phyloP scores from a whole-genome alignment of 805 yeast genomes.

The Metschnikowia peoriensis region DNA sequence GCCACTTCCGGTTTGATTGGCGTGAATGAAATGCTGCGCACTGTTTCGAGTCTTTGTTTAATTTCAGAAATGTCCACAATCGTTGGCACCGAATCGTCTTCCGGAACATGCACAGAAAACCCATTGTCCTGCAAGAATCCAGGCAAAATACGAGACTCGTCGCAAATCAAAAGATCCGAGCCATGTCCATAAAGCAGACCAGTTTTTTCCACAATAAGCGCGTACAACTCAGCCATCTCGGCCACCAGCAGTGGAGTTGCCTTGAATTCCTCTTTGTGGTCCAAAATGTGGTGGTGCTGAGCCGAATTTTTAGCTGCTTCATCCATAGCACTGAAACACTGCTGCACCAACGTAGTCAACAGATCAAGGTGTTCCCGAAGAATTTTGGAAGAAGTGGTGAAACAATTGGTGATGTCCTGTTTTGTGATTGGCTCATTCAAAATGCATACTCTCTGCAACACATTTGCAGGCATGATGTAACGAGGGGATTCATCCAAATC shows the following conservation, averaged over 20 bases:
- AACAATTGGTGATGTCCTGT: conserved; percentile 4
- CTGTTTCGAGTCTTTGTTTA: conserved; percentile 1
- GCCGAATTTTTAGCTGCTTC: not conserved
- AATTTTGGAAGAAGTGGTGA: conserved; percentile 5
- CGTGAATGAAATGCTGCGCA: not conserved
- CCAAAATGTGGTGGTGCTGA: not conserved
- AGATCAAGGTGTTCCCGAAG: conserved; percentile 55
- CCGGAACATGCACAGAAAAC: conserved; percentile 10
- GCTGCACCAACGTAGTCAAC: conserved; percentile 56
- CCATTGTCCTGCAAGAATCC: not conserved
- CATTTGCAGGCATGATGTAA: conserved; percentile 79
- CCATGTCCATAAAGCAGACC: not conserved
- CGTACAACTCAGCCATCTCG: not conserved
- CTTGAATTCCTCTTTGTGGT: not conserved
- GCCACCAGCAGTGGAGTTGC: not conserved
- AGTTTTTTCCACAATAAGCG: conserved; percentile 1
- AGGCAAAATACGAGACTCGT: conserved; percentile 2
- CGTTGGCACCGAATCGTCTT: conserved; percentile 22
- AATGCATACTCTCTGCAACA: conserved; percentile 60
- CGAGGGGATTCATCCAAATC: conserved; percentile 79
- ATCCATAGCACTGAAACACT: conserved; percentile 24
- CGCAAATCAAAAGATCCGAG: not conserved
- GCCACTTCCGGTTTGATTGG: not conserved
- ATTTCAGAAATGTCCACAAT: not conserved
- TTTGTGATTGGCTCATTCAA: conserved; percentile 54